Evolutionary conservation across 305 asterid species (phyloP).

Genomic region (Fraxinus albicans): DNA sequence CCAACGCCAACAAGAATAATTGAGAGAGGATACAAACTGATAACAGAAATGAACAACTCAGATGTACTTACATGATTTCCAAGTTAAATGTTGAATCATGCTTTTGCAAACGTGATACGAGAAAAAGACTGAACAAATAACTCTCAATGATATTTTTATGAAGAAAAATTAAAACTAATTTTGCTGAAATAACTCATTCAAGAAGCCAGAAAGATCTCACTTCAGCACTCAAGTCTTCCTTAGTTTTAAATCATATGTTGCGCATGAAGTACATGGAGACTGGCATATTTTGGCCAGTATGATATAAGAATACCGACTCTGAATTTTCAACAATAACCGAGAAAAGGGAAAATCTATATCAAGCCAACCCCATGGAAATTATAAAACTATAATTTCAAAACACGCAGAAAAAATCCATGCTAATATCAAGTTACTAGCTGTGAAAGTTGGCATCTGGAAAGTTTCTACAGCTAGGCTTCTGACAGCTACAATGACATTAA

Average conservation of each 20-base stretch:
- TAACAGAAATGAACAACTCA: slow-evolving; percentile 11
- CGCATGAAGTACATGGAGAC: slow-evolving; percentile 9
- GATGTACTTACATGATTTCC: slow-evolving; percentile 8
- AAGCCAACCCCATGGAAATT: slow-evolving; percentile 3
- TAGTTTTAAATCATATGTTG: slow-evolving; percentile 4
- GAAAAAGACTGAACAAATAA: neutral
- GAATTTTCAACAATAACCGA: slow-evolving; percentile 3
- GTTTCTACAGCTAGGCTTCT: neutral
- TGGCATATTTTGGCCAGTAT: slow-evolving; percentile 8
- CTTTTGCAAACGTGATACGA: neutral
- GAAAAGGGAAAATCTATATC: neutral
- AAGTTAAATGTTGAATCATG: neutral
- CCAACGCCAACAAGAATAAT: slow-evolving; percentile 90
- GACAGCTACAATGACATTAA: slow-evolving; percentile 10
- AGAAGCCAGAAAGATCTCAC: slow-evolving; percentile 8
- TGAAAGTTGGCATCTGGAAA: neutral
- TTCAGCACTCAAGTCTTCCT: neutral
- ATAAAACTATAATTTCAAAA: slow-evolving; percentile 2
- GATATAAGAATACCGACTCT: neutral
- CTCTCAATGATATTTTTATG: neutral
- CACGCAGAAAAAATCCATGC: slow-evolving; percentile 5
- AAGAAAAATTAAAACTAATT: neutral
- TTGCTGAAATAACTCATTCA: neutral
- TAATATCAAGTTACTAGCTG: neutral
- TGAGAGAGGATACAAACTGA: slow-evolving; percentile 73